These are phyloP conservation scores for Acacia confusa DNA, from an alignment of 306 rosid species.

Conservation along the genomic window DNA sequence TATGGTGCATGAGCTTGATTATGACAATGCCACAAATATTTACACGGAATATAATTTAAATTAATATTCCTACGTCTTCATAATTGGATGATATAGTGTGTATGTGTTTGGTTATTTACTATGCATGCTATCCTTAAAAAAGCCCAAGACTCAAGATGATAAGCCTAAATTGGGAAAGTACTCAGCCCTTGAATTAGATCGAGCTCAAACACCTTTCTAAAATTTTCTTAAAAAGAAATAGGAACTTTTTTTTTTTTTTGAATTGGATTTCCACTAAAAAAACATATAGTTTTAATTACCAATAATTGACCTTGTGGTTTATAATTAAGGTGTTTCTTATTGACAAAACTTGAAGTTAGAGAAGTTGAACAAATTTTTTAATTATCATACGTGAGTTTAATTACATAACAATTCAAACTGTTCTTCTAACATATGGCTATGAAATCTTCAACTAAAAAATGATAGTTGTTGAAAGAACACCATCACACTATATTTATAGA, in stretches of 20 bases:
- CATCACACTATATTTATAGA: not conserved
- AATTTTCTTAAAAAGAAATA: too few relatives aligned
- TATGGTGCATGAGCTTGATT: not conserved
- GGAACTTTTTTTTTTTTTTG: not conserved
- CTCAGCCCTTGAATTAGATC: fast-evolving
- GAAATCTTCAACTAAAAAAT: not conserved
- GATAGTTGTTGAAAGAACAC: not conserved
- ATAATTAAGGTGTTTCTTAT: not conserved
- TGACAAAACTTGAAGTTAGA: not conserved
- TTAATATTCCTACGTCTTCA: not conserved
- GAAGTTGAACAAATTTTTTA: not conserved
- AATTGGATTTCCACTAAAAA: not conserved
- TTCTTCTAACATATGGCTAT: not conserved
- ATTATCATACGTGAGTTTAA: not conserved
- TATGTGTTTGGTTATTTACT: not conserved
- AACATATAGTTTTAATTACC: not conserved
- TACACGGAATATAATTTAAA: not conserved
- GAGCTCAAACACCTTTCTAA: too few relatives aligned
- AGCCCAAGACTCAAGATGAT: too few relatives aligned
- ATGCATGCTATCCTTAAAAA: too few relatives aligned
- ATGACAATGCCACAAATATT: not conserved
- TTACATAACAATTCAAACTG: not conserved
- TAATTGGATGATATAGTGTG: too few relatives aligned
- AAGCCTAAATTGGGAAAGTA: too few relatives aligned
- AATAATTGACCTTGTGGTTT: not conserved